Conservation (phyloP, 805 yeast genomes). For the Sugiyamaella marilandica region DNA sequence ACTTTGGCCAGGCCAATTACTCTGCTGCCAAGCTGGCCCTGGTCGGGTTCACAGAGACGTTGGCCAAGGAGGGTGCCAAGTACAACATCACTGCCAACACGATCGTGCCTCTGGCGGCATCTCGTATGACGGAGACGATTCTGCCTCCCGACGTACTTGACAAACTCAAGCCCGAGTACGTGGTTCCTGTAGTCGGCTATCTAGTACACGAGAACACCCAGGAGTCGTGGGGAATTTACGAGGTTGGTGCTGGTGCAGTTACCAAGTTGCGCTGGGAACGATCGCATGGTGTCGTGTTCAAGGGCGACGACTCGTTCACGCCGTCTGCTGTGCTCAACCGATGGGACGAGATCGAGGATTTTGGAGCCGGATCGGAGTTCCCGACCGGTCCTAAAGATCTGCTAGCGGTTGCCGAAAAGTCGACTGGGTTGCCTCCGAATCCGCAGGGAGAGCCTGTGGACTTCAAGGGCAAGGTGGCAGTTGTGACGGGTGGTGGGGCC, state of each 20-base stretch:
- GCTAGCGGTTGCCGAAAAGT: conserved; percentile 50
- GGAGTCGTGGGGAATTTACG: conserved; percentile 73
- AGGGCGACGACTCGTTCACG: conserved; percentile 70
- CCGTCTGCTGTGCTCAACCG: conserved; percentile 76
- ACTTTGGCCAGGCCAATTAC: conserved; percentile 94
- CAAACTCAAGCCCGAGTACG: conserved; percentile 76
- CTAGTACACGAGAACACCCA: conserved; percentile 61
- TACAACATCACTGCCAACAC: conserved; percentile 79
- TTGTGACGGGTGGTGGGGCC: conserved; percentile 92
- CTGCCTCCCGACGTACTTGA: conserved; percentile 82
- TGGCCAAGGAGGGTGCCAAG: conserved; percentile 88
- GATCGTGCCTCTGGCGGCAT: conserved; percentile 92
- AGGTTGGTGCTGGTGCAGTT: conserved; percentile 90
- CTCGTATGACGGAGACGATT: conserved; percentile 91
- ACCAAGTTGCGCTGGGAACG: conserved; percentile 95
- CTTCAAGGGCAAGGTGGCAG: conserved; percentile 76
- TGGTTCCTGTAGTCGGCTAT: conserved; percentile 86
- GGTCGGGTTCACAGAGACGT: conserved; percentile 88
- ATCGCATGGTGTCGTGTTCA: conserved; percentile 78
- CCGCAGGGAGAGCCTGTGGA: conserved; percentile 58
- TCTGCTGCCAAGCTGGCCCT: conserved; percentile 88
- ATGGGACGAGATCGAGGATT: conserved; percentile 60
- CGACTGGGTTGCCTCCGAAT: conserved; percentile 49
- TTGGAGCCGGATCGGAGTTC: conserved; percentile 52
- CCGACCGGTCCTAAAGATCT: conserved; percentile 75